These are phyloP conservation scores for Trichoderma breve DNA, from an alignment of 2,329 filamentous ascomycete species.

Conservation along the genomic window DNA sequence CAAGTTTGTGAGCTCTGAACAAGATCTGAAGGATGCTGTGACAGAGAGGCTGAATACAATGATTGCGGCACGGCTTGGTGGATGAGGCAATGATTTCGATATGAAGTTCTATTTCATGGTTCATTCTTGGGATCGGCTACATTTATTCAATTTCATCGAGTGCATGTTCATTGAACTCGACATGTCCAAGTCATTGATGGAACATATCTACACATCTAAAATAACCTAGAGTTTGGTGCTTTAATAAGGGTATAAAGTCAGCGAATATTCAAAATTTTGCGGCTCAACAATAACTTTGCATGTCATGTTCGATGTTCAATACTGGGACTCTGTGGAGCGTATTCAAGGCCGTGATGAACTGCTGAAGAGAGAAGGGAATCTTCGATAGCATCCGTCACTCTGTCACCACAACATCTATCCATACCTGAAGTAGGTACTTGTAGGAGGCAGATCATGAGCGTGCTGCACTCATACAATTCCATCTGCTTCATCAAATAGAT, in stretches of 20 bases:
- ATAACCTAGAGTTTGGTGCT: not conserved
- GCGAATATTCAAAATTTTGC: not conserved
- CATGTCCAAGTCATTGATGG: not conserved
- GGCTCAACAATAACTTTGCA: not conserved
- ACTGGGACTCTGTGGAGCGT: fast-evolving
- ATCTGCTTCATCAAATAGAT: too few species aligned
- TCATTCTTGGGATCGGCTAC: not conserved
- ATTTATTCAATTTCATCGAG: not conserved
- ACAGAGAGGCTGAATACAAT: conserved; percentile 24
- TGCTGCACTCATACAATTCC: not conserved
- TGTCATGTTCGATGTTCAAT: not conserved
- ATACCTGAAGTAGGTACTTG: not conserved
- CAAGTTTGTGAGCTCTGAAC: conserved; percentile 42
- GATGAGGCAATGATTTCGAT: not conserved
- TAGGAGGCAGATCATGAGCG: not conserved
- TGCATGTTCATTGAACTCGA: not conserved
- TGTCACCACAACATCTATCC: not conserved
- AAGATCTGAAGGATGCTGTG: conserved; percentile 40
- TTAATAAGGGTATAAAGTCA: not conserved
- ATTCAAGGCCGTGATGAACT: not conserved
- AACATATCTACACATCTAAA: not conserved
- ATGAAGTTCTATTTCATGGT: not conserved
- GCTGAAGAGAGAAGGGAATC: not conserved
- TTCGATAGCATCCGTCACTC: not conserved
- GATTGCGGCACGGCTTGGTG: not conserved